phyloP scores from a whole-genome alignment of 139 green algal genomes.

The Microglena sp. region DNA sequence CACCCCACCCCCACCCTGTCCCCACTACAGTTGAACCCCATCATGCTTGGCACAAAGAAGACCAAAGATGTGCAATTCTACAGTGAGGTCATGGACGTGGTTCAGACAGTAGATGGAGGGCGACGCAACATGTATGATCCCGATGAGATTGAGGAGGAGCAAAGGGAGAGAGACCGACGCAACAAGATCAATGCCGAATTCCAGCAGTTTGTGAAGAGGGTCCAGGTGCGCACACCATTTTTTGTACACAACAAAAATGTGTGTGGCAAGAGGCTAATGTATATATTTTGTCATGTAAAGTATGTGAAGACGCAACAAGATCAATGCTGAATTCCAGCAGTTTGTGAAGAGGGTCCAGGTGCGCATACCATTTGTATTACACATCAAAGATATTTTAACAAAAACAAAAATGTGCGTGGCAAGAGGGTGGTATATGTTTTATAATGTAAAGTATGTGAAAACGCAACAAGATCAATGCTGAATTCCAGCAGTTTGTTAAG shows the following conservation, averaged over 20 bases:
- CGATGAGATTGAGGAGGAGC: slow-evolving; percentile 99
- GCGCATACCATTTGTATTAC: neutral
- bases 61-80: slow-evolving; percentile 96
- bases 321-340: slow-evolving; percentile 71
- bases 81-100: slow-evolving; percentile 76
- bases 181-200: slow-evolving; percentile 88
- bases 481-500: slow-evolving; percentile 51
- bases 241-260: too few relatives aligned
- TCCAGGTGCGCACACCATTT: slow-evolving; percentile 26
- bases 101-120: slow-evolving; percentile 85
- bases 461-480: slow-evolving; percentile 85
- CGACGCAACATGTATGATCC: slow-evolving; percentile 85
- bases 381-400: too few relatives aligned
- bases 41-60: slow-evolving; percentile 99
- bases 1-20: too few relatives aligned
- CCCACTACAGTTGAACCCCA: too few relatives aligned
- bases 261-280: too few relatives aligned
- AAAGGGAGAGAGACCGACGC: slow-evolving; percentile 82
- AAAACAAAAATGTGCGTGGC: too few relatives aligned
- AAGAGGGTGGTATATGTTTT: too few relatives aligned
- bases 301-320: slow-evolving; percentile 83
- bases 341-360: slow-evolving; percentile 50
- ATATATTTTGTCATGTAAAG: too few relatives aligned
- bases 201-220: slow-evolving; percentile 40
- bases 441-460: too few relatives aligned